Conservation (phyloP, 1,139 yeast species). For the Arxiozyma telluris region DNA sequence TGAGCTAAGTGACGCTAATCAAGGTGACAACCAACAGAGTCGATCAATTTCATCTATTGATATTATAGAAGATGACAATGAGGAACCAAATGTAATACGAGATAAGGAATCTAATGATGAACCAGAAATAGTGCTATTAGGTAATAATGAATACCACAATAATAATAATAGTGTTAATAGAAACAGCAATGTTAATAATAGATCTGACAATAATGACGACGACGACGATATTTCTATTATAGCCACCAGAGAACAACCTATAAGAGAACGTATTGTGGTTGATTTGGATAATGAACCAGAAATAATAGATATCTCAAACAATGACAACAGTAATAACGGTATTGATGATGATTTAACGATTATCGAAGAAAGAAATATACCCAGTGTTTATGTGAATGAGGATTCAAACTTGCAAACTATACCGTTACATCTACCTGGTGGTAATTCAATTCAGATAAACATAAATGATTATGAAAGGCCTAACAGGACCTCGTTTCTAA, state of each 20-base stretch:
- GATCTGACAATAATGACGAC: conserved; percentile 5
- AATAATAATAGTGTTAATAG: background rate
- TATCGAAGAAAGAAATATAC: conserved; percentile 20
- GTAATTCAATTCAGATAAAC: conserved; percentile 18
- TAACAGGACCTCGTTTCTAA: background rate
- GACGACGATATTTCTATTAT: conserved; percentile 22
- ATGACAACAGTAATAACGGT: background rate
- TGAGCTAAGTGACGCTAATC: background rate
- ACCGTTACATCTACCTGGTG: conserved; percentile 25
- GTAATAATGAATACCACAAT: background rate
- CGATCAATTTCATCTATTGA: background rate
- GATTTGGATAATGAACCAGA: conserved; percentile 20
- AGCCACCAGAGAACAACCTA: conserved; percentile 11
- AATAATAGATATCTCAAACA: background rate
- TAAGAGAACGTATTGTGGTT: conserved; percentile 9
- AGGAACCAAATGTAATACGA: background rate
- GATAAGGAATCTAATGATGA: background rate
- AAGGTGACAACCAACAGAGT: background rate
- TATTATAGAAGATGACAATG: background rate
- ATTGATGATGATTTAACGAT: conserved; percentile 24
- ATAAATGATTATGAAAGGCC: conserved; percentile 22
- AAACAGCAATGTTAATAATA: background rate
- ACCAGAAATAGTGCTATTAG: background rate
- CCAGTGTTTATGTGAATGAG: too few species aligned
- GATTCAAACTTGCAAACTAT: conserved; percentile 12